Base-by-base conservation (phyloP, 176 grass and related monocot species). In the Carex littledalei region DNA sequence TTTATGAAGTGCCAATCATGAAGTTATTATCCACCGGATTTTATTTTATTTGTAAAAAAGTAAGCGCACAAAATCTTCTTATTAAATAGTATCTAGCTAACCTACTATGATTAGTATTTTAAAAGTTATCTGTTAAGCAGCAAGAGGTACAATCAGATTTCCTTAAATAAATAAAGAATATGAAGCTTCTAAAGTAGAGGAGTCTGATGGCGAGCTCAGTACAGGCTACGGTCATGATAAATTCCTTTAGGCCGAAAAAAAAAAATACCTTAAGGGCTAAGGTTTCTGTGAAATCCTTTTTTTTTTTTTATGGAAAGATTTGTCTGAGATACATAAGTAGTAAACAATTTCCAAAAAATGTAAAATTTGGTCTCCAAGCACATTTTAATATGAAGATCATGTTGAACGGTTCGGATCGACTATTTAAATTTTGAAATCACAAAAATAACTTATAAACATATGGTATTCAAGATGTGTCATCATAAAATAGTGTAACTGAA, bases 181-280 rank as follows among this genome's bases (percentile, higher is more conserved):
- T 81, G 12, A 37, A 62, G 29, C 34, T 60, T 78, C 62, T 53
- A 26, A 63, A 64, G 58, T 66, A 82, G 11, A 43, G 50, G 59
- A 22, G 35, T 50, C 3, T 47, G 66, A 82, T 82, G 34, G 39
- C 12, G 37, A 24, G 18, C 26, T n/a, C 80, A 43, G 12, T 65
- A 82, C 4, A 67, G 60, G 60, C 45, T 16, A 82, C 37, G 37
- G 37, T 39, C 37, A 39, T 39, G 37, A 17, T 56, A 16, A 78
- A 55, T 57, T 54, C 10, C 74, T 53, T 29, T 22, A 55, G 13
- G 17, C 71, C 41, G 9, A 55, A 11, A 79, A 57, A 58, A 29
- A 79, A 31, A 79, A 32, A 66, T 58, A 57, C 29, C 79, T 81
- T 81, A 63, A 81, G 56, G 6, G 32, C 56, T 39, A 81, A 81